Percentiles rank a stretch among this genome's conserved stretches.
These are phyloP conservation scores for Crithidia expoeki DNA, from an alignment of 208 protist species.

Conservation along the genomic window DNA sequence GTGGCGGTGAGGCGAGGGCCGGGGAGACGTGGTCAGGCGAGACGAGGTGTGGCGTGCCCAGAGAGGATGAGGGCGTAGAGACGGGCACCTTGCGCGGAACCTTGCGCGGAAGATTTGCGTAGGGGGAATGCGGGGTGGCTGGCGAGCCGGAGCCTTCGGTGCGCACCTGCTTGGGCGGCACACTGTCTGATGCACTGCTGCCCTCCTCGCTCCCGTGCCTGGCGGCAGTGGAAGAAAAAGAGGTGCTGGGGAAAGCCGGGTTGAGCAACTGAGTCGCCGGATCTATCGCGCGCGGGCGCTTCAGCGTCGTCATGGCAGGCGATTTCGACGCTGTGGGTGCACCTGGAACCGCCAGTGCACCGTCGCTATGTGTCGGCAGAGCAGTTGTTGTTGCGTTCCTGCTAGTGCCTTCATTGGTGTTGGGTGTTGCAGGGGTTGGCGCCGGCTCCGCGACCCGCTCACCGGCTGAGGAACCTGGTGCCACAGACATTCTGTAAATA, in stretches of 20 bases:
- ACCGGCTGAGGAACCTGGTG: neutral
- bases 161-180: conserved; percentile 22
- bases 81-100: conserved; percentile 44
- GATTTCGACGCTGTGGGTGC: neutral
- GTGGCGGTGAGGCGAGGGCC: neutral
- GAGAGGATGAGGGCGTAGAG: conserved; percentile 31
- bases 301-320: conserved; percentile 7
- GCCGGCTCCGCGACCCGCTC: neutral
- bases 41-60: conserved; percentile 11
- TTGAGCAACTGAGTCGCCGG: conserved; percentile 33
- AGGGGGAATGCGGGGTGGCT: conserved; percentile 29
- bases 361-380: no score
- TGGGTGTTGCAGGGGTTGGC: neutral
- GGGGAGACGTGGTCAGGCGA: conserved; percentile 15
- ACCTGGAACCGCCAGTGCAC: neutral
- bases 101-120: conserved; percentile 28
- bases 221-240: neutral
- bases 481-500: neutral
- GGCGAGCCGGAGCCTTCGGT: conserved; percentile 9
- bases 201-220: neutral
- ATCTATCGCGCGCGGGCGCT: conserved; percentile 39
- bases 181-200: conserved; percentile 2
- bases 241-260: conserved; percentile 1
- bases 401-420: neutral
- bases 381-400: neutral